A percentile compares a stretch with the other conserved stretches of the same genome.
phyloP scores from a whole-genome alignment of 148 eudicot species.

The Silene conica region DNA sequence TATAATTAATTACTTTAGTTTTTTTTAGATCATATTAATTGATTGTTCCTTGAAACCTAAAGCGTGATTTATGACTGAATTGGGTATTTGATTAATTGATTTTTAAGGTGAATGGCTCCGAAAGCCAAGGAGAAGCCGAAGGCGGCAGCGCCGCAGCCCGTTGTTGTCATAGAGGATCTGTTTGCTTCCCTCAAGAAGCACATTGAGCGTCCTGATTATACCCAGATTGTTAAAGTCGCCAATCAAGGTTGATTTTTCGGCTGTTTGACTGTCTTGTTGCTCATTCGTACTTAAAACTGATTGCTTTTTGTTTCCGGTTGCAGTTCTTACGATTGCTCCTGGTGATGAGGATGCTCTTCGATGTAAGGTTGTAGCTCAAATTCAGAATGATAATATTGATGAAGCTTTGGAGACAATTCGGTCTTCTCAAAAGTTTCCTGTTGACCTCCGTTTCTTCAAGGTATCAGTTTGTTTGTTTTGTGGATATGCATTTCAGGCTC shows the following conservation, averaged over 20 bases:
- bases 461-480: constrained; percentile 26
- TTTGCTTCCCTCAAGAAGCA: constrained; percentile 62
- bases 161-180: constrained; percentile 57
- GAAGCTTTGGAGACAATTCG: constrained; percentile 52
- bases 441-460: constrained; percentile 68
- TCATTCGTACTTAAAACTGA: background rate
- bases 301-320: constrained; percentile 12
- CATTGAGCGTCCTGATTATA: constrained; percentile 40
- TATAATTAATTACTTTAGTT: too few relatives aligned
- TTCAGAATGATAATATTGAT: constrained; percentile 57
- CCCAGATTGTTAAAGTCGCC: constrained; percentile 50
- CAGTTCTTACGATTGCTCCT: constrained; percentile 65
- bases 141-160: constrained; percentile 35
- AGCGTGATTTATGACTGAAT: too few relatives aligned
- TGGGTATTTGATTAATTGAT: too few relatives aligned
- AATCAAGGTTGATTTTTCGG: constrained; percentile 47
- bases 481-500: background rate
- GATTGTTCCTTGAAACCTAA: too few relatives aligned
- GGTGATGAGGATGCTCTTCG: constrained; percentile 84
- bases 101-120: constrained; percentile 49
- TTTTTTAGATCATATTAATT: too few relatives aligned
- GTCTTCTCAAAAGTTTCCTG: constrained; percentile 40
- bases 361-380: constrained; percentile 74
- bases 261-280: background rate
- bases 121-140: constrained; percentile 53